A percentile compares a stretch with the other conserved stretches of the same genome.
Conservation (phyloP, 371 early-diverging fungal genomes). For the Mortierella sp. region DNA sequence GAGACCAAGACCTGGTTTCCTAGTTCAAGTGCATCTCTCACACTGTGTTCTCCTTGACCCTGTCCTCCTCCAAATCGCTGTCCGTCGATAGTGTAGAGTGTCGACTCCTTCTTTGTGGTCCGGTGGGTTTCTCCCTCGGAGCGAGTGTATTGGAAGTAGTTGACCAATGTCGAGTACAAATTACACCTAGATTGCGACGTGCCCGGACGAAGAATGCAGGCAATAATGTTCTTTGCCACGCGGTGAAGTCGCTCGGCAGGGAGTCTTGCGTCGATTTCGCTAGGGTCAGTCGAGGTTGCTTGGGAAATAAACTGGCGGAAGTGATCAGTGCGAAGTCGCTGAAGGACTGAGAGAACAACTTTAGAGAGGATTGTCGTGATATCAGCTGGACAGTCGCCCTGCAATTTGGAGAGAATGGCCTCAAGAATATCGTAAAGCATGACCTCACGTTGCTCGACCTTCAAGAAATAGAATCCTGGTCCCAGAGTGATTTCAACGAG, state of each 20-base stretch:
- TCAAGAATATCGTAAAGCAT: conserved; percentile 72
- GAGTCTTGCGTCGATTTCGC: conserved; percentile 56
- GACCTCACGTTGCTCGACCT: conserved; percentile 69
- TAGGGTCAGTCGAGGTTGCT: conserved; percentile 53
- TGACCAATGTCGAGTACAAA: conserved; percentile 82
- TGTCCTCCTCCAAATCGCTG: neutral
- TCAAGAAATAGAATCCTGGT: conserved; percentile 74
- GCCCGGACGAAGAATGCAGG: conserved; percentile 72
- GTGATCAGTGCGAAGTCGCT: conserved; percentile 63
- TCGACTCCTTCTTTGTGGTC: conserved; percentile 13
- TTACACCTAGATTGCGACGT: conserved; percentile 82
- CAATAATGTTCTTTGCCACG: conserved; percentile 64
- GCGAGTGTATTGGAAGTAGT: conserved; percentile 73
- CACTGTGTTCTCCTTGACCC: conserved; percentile 16
- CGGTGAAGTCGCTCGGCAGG: conserved; percentile 75
- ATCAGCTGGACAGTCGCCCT: conserved; percentile 58
- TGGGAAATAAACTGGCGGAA: conserved; percentile 55
- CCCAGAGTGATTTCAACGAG: conserved; percentile 78
- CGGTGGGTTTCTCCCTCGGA: conserved; percentile 34
- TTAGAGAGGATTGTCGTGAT: conserved; percentile 73
- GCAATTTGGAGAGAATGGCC: conserved; percentile 73
- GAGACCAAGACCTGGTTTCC: conserved; percentile 59
- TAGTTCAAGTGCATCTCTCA: conserved; percentile 44
- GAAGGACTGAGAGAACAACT: conserved; percentile 68
- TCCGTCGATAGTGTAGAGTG: conserved; percentile 18